phyloP scores from a whole-genome alignment of 2,329 filamentous ascomycete genomes.

The Eutypa lata region DNA sequence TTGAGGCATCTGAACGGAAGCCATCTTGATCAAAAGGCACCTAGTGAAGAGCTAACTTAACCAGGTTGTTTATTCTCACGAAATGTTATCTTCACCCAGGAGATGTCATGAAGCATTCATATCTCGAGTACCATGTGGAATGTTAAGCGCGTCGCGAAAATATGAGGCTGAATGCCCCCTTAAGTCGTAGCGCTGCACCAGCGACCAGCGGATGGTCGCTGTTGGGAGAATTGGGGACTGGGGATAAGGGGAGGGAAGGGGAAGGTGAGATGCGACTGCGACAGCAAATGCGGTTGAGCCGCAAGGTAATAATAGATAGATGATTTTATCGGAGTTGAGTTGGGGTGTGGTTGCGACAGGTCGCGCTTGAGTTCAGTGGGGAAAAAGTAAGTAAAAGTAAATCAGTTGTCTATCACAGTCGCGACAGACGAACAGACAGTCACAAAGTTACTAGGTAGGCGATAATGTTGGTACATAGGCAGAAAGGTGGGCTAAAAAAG shows the following conservation, averaged over 20 bases:
- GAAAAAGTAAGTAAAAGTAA: background rate
- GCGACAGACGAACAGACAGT: background rate
- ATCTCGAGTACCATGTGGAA: constrained; percentile 19
- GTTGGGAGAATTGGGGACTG: background rate
- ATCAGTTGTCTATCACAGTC: background rate
- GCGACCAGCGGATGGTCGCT: background rate
- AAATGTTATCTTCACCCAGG: constrained; percentile 7
- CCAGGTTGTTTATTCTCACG: constrained; percentile 18
- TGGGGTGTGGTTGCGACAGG: background rate
- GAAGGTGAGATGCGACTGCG: background rate
- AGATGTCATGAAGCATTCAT: constrained; percentile 21
- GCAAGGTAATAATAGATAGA: background rate
- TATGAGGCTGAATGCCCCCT: background rate
- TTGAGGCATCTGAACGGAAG: constrained; percentile 72
- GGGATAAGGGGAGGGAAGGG: background rate
- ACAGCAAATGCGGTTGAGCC: background rate
- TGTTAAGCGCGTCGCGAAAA: constrained; percentile 1
- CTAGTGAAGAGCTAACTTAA: constrained; percentile 11
- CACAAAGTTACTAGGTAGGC: constrained; percentile 3
- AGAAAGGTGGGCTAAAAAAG: constrained; percentile 18
- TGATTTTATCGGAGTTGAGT: background rate
- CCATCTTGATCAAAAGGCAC: constrained; percentile 53
- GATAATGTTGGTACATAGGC: constrained; percentile 1
- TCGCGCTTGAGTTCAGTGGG: background rate
- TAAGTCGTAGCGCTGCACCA: background rate